A percentile compares a stretch with the other conserved stretches of the same genome.
phyloP scores from a whole-genome alignment of 257 asterid genomes.

The Mentha longifolia region DNA sequence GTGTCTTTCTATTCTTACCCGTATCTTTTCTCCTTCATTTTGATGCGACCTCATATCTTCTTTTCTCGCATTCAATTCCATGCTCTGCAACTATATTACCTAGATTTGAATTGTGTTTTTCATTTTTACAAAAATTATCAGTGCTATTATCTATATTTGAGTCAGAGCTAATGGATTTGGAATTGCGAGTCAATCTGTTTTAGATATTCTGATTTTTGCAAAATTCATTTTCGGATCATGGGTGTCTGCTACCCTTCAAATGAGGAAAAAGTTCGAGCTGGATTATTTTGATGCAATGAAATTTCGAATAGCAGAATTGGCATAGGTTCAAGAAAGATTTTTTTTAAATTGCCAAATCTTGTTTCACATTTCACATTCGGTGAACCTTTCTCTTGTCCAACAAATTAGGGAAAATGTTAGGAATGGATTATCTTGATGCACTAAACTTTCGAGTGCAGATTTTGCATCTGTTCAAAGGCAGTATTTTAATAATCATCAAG shows the following conservation, averaged over 20 bases:
- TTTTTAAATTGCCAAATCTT: not conserved
- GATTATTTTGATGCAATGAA: not conserved
- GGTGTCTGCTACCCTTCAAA: not conserved
- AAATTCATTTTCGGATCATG: not conserved
- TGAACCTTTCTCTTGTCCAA: not conserved
- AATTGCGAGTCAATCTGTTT: slow-evolving; percentile 5
- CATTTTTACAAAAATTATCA: not conserved
- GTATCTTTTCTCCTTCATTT: not conserved
- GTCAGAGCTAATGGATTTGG: slow-evolving; percentile 9
- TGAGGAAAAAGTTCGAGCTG: no score
- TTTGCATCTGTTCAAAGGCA: no score
- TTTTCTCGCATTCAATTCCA: slow-evolving; percentile 18
- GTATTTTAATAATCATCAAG: not conserved
- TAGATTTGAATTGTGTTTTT: not conserved
- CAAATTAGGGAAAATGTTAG: not conserved
- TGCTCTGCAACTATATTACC: not conserved
- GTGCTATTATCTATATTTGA: not conserved
- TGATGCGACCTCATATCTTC: not conserved
- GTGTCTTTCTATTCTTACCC: not conserved
- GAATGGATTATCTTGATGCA: not conserved
- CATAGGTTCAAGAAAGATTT: not conserved
- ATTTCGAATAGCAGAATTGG: not conserved
- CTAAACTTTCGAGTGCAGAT: not conserved
- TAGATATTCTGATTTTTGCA: not conserved
- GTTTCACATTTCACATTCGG: not conserved